Evolutionary conservation across 1,284 basidiomycete species (phyloP).

Genomic region (Abortiporus biennis): DNA sequence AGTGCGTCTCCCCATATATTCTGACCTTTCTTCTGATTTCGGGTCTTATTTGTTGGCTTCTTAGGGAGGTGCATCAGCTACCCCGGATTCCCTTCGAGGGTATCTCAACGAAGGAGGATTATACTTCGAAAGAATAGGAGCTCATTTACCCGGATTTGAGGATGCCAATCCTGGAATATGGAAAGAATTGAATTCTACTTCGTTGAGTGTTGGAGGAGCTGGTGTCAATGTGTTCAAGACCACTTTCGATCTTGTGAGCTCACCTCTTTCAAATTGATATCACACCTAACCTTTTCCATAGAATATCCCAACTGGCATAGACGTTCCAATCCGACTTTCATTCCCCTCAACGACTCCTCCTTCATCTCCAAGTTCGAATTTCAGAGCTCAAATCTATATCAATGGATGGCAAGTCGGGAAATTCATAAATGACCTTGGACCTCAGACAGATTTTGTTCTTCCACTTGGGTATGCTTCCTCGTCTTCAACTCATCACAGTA

Average conservation of each 20-base stretch:
- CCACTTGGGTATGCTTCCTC: conserved; percentile 33
- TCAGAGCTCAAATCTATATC: conserved; percentile 43
- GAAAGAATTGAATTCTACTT: conserved; percentile 29
- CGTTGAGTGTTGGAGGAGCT: conserved; percentile 29
- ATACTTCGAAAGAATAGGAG: conserved; percentile 44
- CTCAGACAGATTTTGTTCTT: conserved; percentile 41
- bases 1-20: conserved; percentile 19
- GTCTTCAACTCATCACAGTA: not conserved
- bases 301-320: conserved; percentile 32
- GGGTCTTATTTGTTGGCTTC: not conserved
- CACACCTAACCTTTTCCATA: conserved; percentile 8
- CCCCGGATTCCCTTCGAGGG: conserved; percentile 41
- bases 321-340: conserved; percentile 39
- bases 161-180: conserved; percentile 37
- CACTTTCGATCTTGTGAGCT: conserved; percentile 35
- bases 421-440: conserved; percentile 40
- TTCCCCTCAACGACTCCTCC: conserved; percentile 34
- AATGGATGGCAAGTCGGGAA: conserved; percentile 51
- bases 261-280: not conserved
- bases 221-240: conserved; percentile 50
- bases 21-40: not conserved
- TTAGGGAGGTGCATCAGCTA: conserved; percentile 36
- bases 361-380: too few species aligned
- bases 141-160: conserved; percentile 46
- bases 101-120: conserved; percentile 50